Evolutionary conservation across 2,329 filamentous ascomycete species (phyloP), one percentile per base, ranked within the genome.

Genomic region (Fusarium pininemorale): DNA sequence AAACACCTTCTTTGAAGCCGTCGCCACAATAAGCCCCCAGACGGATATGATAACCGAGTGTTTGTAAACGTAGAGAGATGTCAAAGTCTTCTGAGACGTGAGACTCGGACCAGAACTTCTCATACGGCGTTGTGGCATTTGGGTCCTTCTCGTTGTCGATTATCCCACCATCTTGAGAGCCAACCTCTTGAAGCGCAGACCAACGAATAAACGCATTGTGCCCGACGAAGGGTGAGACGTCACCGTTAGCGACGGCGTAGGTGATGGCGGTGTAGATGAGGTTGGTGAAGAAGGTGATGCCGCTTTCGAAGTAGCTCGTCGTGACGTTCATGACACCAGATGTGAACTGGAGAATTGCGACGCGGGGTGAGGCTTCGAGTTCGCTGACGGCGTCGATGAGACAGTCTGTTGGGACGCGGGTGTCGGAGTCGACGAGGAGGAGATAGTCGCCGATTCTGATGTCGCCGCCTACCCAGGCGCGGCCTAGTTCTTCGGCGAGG

Each of bases 261-360:
- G 88, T 86, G 76, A 94, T 94, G 44, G 91, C 89, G 0, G 89
- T 91, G 83, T 94, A 95, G 77, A 94, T 90, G 56, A 94, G 87
- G 78, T 94, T 91, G 38, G 93, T 94, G 83, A 95, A 94, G 14
- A 58, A 58, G 0, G 41, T 50, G 7, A 47, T 92, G 45, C 83
- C 82, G 45, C 91, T 92, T 81, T 95, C 93, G 75, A 95, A 94
- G 82, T 90, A 93, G 57, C 88, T 90, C 75, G 89, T 84, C 4
- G 90, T 89, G 14, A 94, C 91, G 74, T 94, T 90, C 92, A 95
- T 94, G 72, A 94, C 92, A 41, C 92, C 91, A 12, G 91, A 93
- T 2, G 88, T 88, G 83, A 92, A 92, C 79, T 94, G 92, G 67
- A 93, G 85, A 75, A 94, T 93, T 22, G 88, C 92, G 6, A 93